These are phyloP conservation scores for Orychophragmus violaceus DNA, from an alignment of 345 rosid species.

Conservation along the genomic window DNA sequence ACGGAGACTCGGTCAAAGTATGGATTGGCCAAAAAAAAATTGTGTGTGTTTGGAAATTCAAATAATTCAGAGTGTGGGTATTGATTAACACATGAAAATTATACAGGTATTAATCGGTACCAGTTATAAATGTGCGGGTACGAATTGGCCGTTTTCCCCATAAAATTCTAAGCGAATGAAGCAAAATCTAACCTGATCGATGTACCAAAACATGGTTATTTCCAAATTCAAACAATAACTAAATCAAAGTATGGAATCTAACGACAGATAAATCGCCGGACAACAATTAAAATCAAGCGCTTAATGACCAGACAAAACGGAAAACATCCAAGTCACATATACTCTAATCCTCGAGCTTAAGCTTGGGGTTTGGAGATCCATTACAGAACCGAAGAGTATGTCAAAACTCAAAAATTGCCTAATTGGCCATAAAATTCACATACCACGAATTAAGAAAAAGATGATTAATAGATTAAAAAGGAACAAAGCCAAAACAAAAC, in stretches of 20 bases:
- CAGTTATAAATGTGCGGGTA: no score
- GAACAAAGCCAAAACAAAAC: background rate
- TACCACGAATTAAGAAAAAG: background rate
- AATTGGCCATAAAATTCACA: background rate
- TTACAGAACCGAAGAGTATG: background rate
- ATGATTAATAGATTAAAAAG: background rate
- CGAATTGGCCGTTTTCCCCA: no score
- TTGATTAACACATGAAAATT: no score
- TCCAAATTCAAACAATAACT: background rate
- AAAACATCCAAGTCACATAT: background rate
- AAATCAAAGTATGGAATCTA: background rate
- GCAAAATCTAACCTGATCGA: background rate
- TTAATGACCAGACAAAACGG: background rate
- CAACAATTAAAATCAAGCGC: background rate
- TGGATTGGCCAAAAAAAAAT: no score
- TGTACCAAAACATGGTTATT: background rate
- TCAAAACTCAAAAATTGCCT: background rate
- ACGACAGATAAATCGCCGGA: background rate
- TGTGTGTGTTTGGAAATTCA: no score
- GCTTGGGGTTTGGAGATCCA: background rate
- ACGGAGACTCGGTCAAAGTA: no score
- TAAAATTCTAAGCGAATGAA: background rate
- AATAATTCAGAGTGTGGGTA: no score
- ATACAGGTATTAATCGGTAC: no score
- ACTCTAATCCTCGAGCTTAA: background rate